Conservation (phyloP, 2,329 filamentous ascomycete genomes). For the Podosphaera leucotricha region DNA sequence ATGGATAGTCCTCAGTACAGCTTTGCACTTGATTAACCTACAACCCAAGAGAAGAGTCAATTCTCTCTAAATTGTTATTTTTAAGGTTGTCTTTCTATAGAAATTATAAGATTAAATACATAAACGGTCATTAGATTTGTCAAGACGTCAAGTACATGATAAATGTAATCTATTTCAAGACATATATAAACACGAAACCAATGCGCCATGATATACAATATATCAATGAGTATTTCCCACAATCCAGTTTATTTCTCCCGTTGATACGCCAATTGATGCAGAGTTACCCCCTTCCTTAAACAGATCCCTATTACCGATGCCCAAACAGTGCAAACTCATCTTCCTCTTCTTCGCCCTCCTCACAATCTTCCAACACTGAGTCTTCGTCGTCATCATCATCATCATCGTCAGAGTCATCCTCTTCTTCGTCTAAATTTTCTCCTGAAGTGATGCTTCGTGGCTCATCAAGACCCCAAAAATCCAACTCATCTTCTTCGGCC, state of each 20-base stretch:
- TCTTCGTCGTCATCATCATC: slow-evolving; percentile 18
- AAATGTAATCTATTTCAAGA: background rate
- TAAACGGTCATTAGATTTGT: background rate
- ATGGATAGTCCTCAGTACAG: too few species aligned
- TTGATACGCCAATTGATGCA: background rate
- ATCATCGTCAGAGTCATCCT: slow-evolving; percentile 9
- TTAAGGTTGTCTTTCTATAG: background rate
- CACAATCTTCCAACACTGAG: slow-evolving; percentile 14
- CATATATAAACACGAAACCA: background rate
- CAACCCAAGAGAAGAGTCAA: too few species aligned
- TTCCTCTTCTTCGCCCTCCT: slow-evolving; percentile 19
- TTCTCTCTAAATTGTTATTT: too few species aligned
- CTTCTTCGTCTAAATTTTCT: slow-evolving; percentile 11
- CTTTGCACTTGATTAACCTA: too few species aligned
- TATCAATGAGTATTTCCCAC: background rate
- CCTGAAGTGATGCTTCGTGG: slow-evolving; percentile 12
- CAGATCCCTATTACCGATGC: slow-evolving; percentile 19
- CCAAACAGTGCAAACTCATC: slow-evolving; percentile 27
- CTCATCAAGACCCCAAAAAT: slow-evolving; percentile 25
- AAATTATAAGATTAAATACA: background rate
- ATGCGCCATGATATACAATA: background rate
- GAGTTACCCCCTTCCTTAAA: background rate
- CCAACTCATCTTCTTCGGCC: slow-evolving; percentile 24
- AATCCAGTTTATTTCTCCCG: background rate
- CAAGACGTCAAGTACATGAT: background rate